These are phyloP conservation scores for Aeschynomene evenia DNA, from an alignment of 306 rosid genomes.

Conservation along the genomic window DNA sequence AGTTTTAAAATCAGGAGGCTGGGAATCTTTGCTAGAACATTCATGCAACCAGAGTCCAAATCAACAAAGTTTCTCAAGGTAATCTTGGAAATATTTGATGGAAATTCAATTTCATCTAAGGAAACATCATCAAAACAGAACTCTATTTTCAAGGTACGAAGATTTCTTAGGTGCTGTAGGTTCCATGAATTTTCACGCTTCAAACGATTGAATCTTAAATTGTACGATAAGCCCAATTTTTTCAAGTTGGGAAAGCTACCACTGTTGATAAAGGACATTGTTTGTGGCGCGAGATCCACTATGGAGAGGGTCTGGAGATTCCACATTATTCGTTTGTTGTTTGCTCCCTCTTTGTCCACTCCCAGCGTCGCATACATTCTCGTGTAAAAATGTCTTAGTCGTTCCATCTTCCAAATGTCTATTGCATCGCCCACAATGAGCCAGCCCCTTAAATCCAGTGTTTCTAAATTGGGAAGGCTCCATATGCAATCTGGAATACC, in stretches of 20 bases:
- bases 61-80: neutral
- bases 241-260: neutral
- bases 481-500: neutral
- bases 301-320: neutral
- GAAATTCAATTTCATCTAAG: neutral
- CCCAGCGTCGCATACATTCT: neutral
- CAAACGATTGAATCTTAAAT: neutral
- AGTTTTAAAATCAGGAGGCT: conserved; percentile 25
- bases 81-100: conserved; percentile 12
- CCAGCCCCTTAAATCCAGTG: neutral
- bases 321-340: neutral
- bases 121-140: neutral
- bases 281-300: neutral
- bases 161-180: neutral
- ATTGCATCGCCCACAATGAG: no score
- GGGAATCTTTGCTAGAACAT: neutral
- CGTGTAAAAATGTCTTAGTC: neutral
- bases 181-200: neutral
- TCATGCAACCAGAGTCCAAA: neutral
- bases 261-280: neutral
- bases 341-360: neutral
- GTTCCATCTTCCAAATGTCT: neutral
- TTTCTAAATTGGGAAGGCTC: conserved; percentile 5
- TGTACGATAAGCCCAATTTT: neutral
- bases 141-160: neutral